These are phyloP conservation scores for Exophiala alcalophila DNA, from an alignment of 2,329 filamentous ascomycete species.

Conservation along the genomic window DNA sequence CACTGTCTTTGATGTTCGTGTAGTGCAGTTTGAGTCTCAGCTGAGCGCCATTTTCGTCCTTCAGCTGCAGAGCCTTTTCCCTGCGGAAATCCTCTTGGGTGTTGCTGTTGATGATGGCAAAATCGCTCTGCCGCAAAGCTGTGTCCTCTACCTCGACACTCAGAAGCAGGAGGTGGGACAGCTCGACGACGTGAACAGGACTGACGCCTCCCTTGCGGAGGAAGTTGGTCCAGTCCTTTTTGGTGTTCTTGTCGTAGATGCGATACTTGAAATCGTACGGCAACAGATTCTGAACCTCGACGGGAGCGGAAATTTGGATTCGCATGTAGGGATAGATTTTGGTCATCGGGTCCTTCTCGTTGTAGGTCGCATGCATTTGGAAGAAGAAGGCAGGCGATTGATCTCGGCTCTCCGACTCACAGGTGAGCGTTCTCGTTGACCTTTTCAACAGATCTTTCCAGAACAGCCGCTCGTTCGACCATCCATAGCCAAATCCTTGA, in stretches of 20 bases:
- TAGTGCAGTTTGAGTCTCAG: constrained; percentile 87
- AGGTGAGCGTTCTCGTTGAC: constrained; percentile 82
- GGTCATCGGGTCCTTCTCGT: constrained; percentile 77
- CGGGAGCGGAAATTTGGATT: constrained; percentile 82
- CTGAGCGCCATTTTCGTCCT: constrained; percentile 76
- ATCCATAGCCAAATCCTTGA: constrained; percentile 92
- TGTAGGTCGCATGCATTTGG: constrained; percentile 83
- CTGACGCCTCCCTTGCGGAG: constrained; percentile 93
- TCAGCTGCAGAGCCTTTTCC: constrained; percentile 74
- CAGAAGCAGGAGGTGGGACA: constrained; percentile 87
- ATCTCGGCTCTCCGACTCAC: constrained; percentile 79
- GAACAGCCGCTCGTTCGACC: constrained; percentile 85
- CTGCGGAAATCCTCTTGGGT: constrained; percentile 82
- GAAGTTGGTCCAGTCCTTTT: constrained; percentile 99
- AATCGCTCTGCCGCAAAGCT: constrained; percentile 89
- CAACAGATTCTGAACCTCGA: constrained; percentile 90
- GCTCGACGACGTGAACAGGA: constrained; percentile 92
- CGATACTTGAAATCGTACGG: constrained; percentile 99
- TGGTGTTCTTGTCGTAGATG: constrained; percentile 97
- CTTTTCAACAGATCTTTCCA: constrained; percentile 88
- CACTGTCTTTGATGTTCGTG: constrained; percentile 82
- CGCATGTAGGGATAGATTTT: constrained; percentile 92
- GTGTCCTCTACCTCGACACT: constrained; percentile 98
- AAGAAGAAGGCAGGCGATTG: constrained; percentile 85
- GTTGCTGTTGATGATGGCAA: constrained; percentile 92